A percentile compares a stretch with the other conserved stretches of the same genome.
Conservation (phyloP, 2,329 filamentous ascomycete genomes). For the Aspergillus udagawae region DNA sequence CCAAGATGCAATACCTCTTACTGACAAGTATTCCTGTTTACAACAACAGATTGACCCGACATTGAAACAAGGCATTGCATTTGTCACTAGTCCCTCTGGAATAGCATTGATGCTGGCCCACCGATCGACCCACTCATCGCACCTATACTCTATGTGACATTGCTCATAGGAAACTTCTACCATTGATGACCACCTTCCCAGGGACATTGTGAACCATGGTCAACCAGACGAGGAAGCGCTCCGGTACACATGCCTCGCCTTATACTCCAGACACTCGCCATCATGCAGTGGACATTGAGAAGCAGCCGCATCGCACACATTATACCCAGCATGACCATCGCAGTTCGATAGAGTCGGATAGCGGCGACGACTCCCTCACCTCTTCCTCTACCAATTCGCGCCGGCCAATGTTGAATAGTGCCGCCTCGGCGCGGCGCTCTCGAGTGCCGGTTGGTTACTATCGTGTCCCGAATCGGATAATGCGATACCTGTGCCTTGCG, state of each 20-base stretch:
- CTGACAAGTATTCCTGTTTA: not conserved
- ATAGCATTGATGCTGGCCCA: constrained; percentile 5
- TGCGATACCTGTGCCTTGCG: constrained; percentile 71
- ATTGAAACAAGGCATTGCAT: not conserved
- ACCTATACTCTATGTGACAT: constrained; percentile 4
- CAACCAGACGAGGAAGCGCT: constrained; percentile 27
- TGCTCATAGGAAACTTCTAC: not conserved
- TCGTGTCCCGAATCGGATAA: constrained; percentile 66
- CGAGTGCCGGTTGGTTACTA: constrained; percentile 45
- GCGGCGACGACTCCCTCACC: constrained; percentile 26
- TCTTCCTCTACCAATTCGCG: constrained; percentile 53
- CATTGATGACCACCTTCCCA: not conserved
- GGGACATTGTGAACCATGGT: constrained; percentile 22
- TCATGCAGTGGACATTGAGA: constrained; percentile 31
- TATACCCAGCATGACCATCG: constrained; percentile 20
- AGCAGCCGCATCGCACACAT: constrained; percentile 23
- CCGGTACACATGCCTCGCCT: constrained; percentile 23
- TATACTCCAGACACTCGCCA: constrained; percentile 14
- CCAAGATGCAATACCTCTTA: too few species aligned
- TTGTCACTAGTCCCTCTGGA: not conserved
- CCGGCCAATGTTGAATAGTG: constrained; percentile 37
- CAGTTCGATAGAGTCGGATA: constrained; percentile 25
- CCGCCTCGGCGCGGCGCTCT: constrained; percentile 30
- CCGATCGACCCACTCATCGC: constrained; percentile 4
- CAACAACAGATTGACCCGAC: not conserved